Evolutionary conservation across 179 eudicot genomes (phyloP), one percentile per base, ranked within the genome.

Genomic region (Heliamphora pulchella): DNA sequence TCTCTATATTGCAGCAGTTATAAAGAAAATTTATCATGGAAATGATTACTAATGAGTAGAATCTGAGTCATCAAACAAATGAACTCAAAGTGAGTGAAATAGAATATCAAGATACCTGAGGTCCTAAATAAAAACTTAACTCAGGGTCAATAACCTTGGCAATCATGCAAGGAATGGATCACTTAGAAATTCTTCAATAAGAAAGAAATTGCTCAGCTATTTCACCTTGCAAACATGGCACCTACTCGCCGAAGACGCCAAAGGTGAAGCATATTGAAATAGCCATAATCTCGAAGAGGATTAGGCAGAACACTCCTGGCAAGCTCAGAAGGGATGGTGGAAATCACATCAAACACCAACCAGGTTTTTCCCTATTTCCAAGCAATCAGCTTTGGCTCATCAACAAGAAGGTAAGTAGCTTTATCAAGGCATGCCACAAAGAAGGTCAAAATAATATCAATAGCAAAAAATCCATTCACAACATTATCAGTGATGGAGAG

Each of bases 171-270:
- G 3, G 57, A 47, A 71, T 58, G 20, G 55, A 51, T 41, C 59
- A 39, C 54, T 31, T 43, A 15, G 46, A 53, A 76, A 62, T n/a
- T 63, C 39, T 17, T 71, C 55, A 20, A 71, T 18, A 15, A 51
- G 10, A 80, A 66, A 75, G 67, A 62, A 44, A 61, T 67, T 64
- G 14, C 10, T 66, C 0, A 61, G 22, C 41, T 59, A 20, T 59
- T 75, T 74, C 86, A 93, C 97, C 93, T 93, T 68, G 92, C 82
- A 77, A 90, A 90, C 91, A 93, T 82, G 39, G 85, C 79, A 81
- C 97, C 87, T 46, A 88, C 97, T 89, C 96, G 85, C 71, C 92
- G 91, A 14, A 93, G 86, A 79, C 97, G 96, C 97, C 97, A 93
- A 48, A 93, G 90, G 48, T 96, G 91, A 22, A 93, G 89, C 91